Evolutionary conservation across 2,329 filamentous ascomycete genomes (phyloP).

Genomic region (Colletotrichum costaricense): DNA sequence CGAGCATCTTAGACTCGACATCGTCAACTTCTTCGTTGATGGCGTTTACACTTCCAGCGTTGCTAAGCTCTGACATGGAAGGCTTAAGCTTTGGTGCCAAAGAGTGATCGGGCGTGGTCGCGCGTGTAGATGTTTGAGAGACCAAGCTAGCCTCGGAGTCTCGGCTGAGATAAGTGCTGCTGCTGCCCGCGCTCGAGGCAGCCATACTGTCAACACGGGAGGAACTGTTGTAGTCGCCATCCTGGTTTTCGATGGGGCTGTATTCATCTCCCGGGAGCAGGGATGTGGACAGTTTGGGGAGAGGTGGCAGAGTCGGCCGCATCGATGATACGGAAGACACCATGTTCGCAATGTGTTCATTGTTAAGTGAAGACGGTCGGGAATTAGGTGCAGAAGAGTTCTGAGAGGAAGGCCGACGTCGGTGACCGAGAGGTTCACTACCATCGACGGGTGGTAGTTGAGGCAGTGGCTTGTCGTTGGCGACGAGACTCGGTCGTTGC

Average conservation of each 20-base stretch:
- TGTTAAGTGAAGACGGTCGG: constrained; percentile 55
- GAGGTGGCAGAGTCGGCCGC: constrained; percentile 62
- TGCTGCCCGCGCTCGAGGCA: constrained; percentile 81
- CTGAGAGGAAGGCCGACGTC: constrained; percentile 34
- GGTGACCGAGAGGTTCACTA: constrained; percentile 35
- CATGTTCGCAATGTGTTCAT: constrained; percentile 55
- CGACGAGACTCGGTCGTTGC: constrained; percentile 53
- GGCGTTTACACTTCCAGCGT: constrained; percentile 68
- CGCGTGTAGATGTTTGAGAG: constrained; percentile 86
- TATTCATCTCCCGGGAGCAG: constrained; percentile 60
- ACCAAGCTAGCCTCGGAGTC: constrained; percentile 84
- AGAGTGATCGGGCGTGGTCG: constrained; percentile 82
- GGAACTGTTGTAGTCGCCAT: constrained; percentile 62
- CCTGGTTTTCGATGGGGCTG: constrained; percentile 59
- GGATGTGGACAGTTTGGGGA: constrained; percentile 68
- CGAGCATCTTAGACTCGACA: constrained; percentile 85
- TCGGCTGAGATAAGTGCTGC: constrained; percentile 81
- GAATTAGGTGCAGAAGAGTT: constrained; percentile 50
- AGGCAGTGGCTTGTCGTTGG: constrained; percentile 74
- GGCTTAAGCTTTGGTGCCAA: constrained; percentile 67
- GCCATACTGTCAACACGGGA: constrained; percentile 77
- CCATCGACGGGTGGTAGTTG: constrained; percentile 68
- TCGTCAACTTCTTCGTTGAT: constrained; percentile 83
- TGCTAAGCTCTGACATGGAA: constrained; percentile 76
- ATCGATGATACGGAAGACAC: constrained; percentile 60